Evolutionary conservation across 2,329 filamentous ascomycete species (phyloP).

Genomic region (Beauveria asiatica): DNA sequence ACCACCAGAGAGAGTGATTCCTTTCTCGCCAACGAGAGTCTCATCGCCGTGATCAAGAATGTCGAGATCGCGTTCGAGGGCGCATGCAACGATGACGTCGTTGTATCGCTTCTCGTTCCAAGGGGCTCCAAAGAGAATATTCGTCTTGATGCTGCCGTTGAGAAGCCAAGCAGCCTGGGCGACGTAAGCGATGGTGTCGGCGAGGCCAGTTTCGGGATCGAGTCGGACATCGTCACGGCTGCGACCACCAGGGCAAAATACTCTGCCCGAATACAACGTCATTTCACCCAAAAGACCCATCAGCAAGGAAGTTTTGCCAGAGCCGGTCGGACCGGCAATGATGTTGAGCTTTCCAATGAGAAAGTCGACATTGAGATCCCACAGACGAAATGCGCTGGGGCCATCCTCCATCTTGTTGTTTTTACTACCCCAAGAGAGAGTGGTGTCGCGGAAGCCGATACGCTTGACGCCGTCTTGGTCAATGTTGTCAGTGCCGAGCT

Average conservation of each 20-base stretch:
- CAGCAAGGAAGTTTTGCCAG: constrained; percentile 88
- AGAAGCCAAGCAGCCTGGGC: constrained; percentile 96
- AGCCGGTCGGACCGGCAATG: constrained; percentile 86
- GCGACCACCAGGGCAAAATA: constrained; percentile 76
- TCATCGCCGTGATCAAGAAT: constrained; percentile 90
- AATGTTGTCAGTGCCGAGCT: constrained; percentile 62
- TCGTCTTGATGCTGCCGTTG: constrained; percentile 91
- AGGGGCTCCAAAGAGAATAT: constrained; percentile 82
- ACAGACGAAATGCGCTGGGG: constrained; percentile 69
- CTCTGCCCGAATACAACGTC: constrained; percentile 71
- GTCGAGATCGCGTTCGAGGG: constrained; percentile 80
- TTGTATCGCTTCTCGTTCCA: constrained; percentile 77
- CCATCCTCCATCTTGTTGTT: constrained; percentile 52
- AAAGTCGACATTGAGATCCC: constrained; percentile 78
- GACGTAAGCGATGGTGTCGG: constrained; percentile 91
- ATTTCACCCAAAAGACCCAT: constrained; percentile 97
- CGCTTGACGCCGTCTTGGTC: constrained; percentile 61
- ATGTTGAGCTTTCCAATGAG: constrained; percentile 81
- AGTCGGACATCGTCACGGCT: constrained; percentile 77
- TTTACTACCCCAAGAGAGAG: constrained; percentile 79
- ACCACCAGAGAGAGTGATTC: constrained; percentile 90
- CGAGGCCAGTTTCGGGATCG: constrained; percentile 76
- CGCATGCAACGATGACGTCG: constrained; percentile 83
- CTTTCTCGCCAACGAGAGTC: constrained; percentile 93
- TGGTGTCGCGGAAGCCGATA: constrained; percentile 79